Evolutionary conservation across 257 asterid genomes (phyloP).

Genomic region (Solanum phureja): DNA sequence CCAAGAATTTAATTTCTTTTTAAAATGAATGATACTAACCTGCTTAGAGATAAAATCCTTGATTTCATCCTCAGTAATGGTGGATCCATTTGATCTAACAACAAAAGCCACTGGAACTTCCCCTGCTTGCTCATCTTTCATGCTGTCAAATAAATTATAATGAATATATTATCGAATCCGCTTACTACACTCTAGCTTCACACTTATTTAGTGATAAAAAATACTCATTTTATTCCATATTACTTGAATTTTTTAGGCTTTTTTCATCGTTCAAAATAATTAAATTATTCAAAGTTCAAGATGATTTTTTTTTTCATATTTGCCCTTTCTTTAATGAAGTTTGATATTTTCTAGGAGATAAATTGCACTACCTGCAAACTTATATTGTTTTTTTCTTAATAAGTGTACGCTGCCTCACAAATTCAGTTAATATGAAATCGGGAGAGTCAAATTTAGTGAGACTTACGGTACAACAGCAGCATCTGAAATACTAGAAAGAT

Average conservation of each 20-base stretch:
- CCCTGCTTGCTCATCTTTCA: constrained; percentile 81
- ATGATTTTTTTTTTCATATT: no score
- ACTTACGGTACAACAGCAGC: constrained; percentile 81
- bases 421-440: no score
- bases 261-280: no score
- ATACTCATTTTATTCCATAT: no score
- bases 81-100: constrained; percentile 44
- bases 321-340: no score
- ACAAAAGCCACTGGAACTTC: constrained; percentile 93
- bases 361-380: no score
- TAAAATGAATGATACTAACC: constrained; percentile 8
- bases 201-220: no score
- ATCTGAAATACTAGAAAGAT: constrained; percentile 51
- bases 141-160: constrained; percentile 3
- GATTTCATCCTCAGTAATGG: constrained; percentile 57
- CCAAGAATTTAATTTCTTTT: background rate
- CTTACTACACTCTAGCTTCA: background rate
- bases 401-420: no score
- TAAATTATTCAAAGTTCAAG: no score
- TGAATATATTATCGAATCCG: background rate
- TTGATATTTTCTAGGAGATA: no score
- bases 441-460: background rate
- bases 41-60: constrained; percentile 64
- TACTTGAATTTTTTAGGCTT: no score
- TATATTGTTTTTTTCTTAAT: no score